Conservation (phyloP, 2,329 filamentous ascomycete genomes). For the Beauveria caledonica region DNA sequence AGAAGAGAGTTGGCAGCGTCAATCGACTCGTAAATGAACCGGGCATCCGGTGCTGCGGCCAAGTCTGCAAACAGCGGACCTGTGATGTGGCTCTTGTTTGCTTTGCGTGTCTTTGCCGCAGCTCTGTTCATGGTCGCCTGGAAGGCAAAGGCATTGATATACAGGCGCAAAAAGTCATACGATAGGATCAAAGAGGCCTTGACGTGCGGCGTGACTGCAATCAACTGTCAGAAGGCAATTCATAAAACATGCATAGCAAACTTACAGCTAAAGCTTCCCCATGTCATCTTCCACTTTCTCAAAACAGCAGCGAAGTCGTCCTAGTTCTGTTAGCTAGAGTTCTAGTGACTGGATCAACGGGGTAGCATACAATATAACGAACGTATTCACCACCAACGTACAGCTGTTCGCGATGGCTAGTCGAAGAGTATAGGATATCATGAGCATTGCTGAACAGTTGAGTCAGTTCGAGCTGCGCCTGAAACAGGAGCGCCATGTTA, state of each 20-base stretch:
- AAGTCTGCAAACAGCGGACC: conserved; percentile 42
- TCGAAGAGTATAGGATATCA: conserved; percentile 64
- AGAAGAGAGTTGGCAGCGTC: conserved; percentile 56
- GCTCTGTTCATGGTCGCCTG: conserved; percentile 56
- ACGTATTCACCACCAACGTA: conserved; percentile 66
- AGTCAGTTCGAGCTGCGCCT: conserved; percentile 62
- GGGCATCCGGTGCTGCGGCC: conserved; percentile 51
- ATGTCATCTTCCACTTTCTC: conserved; percentile 61
- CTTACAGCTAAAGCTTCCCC: conserved; percentile 57
- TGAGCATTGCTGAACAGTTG: conserved; percentile 68
- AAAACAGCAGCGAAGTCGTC: conserved; percentile 65
- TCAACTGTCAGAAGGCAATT: not conserved
- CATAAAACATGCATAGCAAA: not conserved
- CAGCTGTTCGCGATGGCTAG: conserved; percentile 59
- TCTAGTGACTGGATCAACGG: not conserved
- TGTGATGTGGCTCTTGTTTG: conserved; percentile 25
- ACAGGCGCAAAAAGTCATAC: conserved; percentile 64
- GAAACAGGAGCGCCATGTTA: conserved; percentile 60
- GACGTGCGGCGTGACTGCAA: conserved; percentile 50
- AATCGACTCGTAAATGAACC: conserved; percentile 59
- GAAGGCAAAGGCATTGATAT: conserved; percentile 69
- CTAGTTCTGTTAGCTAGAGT: conserved; percentile 7
- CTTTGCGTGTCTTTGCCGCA: conserved; percentile 24
- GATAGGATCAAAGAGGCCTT: conserved; percentile 61
- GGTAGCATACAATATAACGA: conserved; percentile 50